Evolutionary conservation across 2,329 filamentous ascomycete genomes (phyloP), one percentile per base, ranked within the genome.

Genomic region (Plectosphaerella cucumerina): DNA sequence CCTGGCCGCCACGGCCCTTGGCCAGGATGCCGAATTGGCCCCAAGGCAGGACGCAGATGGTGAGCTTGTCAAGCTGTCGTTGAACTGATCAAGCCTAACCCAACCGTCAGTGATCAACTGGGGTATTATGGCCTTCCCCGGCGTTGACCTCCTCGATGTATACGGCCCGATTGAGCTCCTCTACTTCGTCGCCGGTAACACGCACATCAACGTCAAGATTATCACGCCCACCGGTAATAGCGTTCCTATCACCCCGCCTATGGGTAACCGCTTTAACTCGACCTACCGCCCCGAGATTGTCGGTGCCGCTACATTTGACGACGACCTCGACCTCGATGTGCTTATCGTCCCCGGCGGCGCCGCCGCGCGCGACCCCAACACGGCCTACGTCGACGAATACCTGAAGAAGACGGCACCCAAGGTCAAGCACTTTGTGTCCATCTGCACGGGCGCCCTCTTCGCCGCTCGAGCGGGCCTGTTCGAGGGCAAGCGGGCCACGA

Each of bases 331-430:
- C 15, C 65, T 86, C 6, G 82, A 87, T 44, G 78, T 87, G 3
- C 70, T 89, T n/a, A 64, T 89, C 14, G 65, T 89, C 6, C 86
- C 86, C 0, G 85, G 86, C 2, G 85, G 86, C 0, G 49, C 68
- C 0, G 85, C 84, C 0, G 70, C 68, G 1, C 65, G 73, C 3
- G 59, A 61, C 62, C 22, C 61, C 52, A 70, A 63, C 4, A 50
- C 62, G 23, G 54, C 54, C 2, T 55, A 69, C 1, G 65, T 74
- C 1, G 64, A 78, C 2, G 66, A 73, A 2, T 84, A 64, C 51
- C 59, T 61, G 22, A 58, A 61, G 1, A 62, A 63, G 1, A 60
- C 64, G 17, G 80, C 72, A 57, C 73, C 77, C 0, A 65, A 64
- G 5, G 60, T 85, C 21, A 68, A 76, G 55, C 78, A 80, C 55